Conservation (phyloP, 2,329 filamentous ascomycete species). For the Hysterium pulicare region DNA sequence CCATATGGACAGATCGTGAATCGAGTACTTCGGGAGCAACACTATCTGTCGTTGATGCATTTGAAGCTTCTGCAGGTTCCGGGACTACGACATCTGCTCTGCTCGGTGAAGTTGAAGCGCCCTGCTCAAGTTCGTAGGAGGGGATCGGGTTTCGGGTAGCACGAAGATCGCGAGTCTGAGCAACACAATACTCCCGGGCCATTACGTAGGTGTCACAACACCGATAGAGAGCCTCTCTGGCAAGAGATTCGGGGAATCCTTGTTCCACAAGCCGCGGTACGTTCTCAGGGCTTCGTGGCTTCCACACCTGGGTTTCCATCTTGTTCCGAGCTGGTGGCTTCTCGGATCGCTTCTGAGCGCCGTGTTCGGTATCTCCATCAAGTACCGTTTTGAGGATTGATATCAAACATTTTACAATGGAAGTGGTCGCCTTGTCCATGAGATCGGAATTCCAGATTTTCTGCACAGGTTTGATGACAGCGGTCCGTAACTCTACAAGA, state of each 20-base stretch:
- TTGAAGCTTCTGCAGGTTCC: conserved; percentile 25
- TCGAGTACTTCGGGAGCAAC: conserved; percentile 26
- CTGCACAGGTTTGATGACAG: conserved; percentile 71
- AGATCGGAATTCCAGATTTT: conserved; percentile 83
- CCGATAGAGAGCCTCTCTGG: conserved; percentile 76
- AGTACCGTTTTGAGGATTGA: conserved; percentile 79
- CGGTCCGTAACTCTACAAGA: conserved; percentile 78
- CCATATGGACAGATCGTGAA: conserved; percentile 39
- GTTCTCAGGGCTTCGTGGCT: conserved; percentile 45
- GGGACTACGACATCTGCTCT: conserved; percentile 33
- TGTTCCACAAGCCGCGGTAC: conserved; percentile 42
- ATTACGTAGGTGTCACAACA: conserved; percentile 63
- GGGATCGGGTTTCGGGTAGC: conserved; percentile 67
- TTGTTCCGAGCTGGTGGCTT: conserved; percentile 50
- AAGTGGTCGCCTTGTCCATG: conserved; percentile 74
- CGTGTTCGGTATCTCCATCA: conserved; percentile 70
- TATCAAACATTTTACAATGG: conserved; percentile 74
- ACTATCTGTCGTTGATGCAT: conserved; percentile 23
- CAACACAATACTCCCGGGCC: conserved; percentile 72
- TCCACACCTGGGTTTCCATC: conserved; percentile 51
- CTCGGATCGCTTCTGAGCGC: conserved; percentile 61
- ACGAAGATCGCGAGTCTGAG: conserved; percentile 56
- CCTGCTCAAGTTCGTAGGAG: conserved; percentile 35
- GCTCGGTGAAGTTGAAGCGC: conserved; percentile 28
- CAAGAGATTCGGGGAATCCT: conserved; percentile 60